Evolutionary conservation across 2,329 filamentous ascomycete species (phyloP).

Genomic region (Zopfia rhizophila): DNA sequence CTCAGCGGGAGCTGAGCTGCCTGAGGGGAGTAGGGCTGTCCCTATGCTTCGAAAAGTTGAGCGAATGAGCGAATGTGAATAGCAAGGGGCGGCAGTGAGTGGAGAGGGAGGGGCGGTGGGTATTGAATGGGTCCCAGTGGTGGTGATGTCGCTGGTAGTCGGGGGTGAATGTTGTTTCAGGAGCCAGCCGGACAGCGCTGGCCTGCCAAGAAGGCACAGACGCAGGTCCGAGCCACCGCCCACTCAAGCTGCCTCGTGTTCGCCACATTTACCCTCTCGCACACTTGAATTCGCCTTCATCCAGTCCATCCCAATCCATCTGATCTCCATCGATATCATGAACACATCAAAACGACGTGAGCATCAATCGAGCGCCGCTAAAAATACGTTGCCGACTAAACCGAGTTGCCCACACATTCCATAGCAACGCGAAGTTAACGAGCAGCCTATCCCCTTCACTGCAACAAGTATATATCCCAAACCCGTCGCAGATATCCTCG

Average conservation of each 20-base stretch:
- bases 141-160: conserved; percentile 41
- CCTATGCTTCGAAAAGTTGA: conserved; percentile 15
- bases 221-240: conserved; percentile 6
- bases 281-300: not conserved
- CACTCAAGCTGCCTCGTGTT: conserved; percentile 12
- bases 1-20: conserved; percentile 9
- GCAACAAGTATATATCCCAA: no score
- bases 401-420: no score
- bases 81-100: conserved; percentile 30
- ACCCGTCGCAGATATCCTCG: no score
- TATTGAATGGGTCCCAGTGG: conserved; percentile 27
- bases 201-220: conserved; percentile 20
- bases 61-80: conserved; percentile 33
- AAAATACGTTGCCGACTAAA: no score
- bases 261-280: not conserved
- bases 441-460: no score
- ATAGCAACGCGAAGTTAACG: no score
- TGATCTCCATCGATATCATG: no score
- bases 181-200: conserved; percentile 22
- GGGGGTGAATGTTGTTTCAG: conserved; percentile 40
- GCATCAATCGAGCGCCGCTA: no score
- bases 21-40: conserved; percentile 7
- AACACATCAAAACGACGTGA: no score
- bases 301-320: not conserved
- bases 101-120: conserved; percentile 33